These are phyloP conservation scores for Sclerotinia spermophila DNA, from an alignment of 2,329 filamentous ascomycete genomes.

Conservation along the genomic window DNA sequence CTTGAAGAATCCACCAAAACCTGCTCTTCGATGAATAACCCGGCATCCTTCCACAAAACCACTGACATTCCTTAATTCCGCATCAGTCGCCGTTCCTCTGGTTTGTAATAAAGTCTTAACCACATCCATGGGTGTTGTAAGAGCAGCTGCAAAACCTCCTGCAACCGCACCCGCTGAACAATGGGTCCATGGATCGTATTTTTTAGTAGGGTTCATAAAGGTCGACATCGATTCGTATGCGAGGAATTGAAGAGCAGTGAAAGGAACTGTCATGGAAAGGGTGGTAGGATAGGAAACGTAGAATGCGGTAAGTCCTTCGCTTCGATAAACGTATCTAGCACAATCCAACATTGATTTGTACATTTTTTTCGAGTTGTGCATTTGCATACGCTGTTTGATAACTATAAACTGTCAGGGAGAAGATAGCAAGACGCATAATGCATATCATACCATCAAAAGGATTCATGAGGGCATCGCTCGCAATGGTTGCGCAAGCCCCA, in stretches of 20 bases:
- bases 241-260: slow-evolving; percentile 94
- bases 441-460: slow-evolving; percentile 79
- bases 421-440: neutral
- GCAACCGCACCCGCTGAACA: slow-evolving; percentile 89
- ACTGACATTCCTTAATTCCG: slow-evolving; percentile 52
- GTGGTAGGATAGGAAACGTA: slow-evolving; percentile 99
- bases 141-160: slow-evolving; percentile 85
- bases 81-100: slow-evolving; percentile 74
- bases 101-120: slow-evolving; percentile 98
- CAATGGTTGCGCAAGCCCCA: slow-evolving; percentile 91
- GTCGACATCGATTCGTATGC: slow-evolving; percentile 97
- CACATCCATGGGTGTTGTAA: slow-evolving; percentile 95
- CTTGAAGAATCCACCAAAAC: slow-evolving; percentile 84
- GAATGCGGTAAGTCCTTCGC: slow-evolving; percentile 86
- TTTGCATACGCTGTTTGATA: slow-evolving; percentile 99
- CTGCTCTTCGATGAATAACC: slow-evolving; percentile 64
- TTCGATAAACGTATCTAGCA: slow-evolving; percentile 79
- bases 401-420: slow-evolving; percentile 51
- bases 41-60: slow-evolving; percentile 34
- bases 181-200: slow-evolving; percentile 90
- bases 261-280: slow-evolving; percentile 96
- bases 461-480: slow-evolving; percentile 98
- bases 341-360: slow-evolving; percentile 86
- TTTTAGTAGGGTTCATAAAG: slow-evolving; percentile 78
- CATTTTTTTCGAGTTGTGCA: slow-evolving; percentile 83